Percentiles rank a stretch among this genome's conserved stretches.
phyloP scores from a whole-genome alignment of 2,329 filamentous ascomycete species.

The Fusarium sp. region DNA sequence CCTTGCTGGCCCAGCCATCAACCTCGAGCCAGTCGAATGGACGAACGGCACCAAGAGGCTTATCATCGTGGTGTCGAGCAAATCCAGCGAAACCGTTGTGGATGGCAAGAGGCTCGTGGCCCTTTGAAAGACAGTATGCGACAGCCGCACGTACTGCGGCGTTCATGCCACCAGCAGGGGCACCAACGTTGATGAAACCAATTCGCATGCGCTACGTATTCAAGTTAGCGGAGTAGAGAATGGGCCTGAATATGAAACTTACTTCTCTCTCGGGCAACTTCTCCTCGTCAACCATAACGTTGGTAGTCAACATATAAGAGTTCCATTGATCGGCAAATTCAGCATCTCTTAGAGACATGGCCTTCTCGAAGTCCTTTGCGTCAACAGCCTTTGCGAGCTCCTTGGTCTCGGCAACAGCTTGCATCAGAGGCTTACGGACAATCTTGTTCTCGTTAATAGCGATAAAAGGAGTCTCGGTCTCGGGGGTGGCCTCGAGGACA shows the following conservation, averaged over 20 bases:
- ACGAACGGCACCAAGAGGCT: conserved; percentile 83
- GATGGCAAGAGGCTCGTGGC: conserved; percentile 92
- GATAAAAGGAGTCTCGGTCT: conserved; percentile 93
- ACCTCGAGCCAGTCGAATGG: conserved; percentile 93
- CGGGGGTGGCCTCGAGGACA: conserved; percentile 87
- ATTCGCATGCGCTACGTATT: conserved; percentile 82
- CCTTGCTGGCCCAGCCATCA: conserved; percentile 94
- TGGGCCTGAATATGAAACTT: conserved; percentile 42
- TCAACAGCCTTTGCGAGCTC: conserved; percentile 85
- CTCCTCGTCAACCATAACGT: conserved; percentile 76
- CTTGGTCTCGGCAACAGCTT: conserved; percentile 88
- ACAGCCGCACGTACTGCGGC: conserved; percentile 93
- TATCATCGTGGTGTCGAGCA: conserved; percentile 87
- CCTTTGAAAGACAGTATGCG: conserved; percentile 89
- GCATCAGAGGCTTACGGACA: conserved; percentile 85
- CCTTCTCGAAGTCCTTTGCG: conserved; percentile 84
- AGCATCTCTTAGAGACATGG: conserved; percentile 88
- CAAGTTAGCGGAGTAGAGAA: background rate
- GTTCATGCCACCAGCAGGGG: conserved; percentile 98
- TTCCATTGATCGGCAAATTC: conserved; percentile 94
- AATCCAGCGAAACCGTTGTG: conserved; percentile 98
- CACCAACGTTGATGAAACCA: conserved; percentile 96
- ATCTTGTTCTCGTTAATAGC: conserved; percentile 99
- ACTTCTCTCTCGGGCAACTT: conserved; percentile 78
- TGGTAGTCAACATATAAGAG: conserved; percentile 91